Evolutionary conservation across 805 yeast species (phyloP).

Genomic region (Kodamaea lidongshanica): DNA sequence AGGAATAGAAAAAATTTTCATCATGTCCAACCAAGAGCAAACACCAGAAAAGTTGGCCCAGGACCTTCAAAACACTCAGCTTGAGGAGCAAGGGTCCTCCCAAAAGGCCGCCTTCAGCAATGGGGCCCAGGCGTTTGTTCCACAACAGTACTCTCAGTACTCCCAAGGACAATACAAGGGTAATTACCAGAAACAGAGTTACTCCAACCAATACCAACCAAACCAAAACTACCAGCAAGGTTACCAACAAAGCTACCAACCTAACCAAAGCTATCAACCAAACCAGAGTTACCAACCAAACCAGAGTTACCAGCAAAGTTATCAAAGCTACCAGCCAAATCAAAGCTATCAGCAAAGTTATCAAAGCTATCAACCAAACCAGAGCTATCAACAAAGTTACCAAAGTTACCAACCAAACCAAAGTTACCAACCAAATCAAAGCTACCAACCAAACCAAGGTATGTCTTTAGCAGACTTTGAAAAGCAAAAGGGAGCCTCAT

Average conservation of each 20-base stretch:
- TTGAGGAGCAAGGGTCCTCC: slow-evolving; percentile 19
- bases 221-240: slow-evolving; percentile 16
- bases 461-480: slow-evolving; percentile 82
- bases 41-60: slow-evolving; percentile 40
- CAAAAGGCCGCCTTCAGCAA: slow-evolving; percentile 40
- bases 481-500: slow-evolving; percentile 47
- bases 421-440: slow-evolving; percentile 1
- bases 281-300: slow-evolving; percentile 14
- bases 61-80: slow-evolving; percentile 38
- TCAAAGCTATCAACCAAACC: slow-evolving; percentile 8
- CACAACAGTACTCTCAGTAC: slow-evolving; percentile 25
- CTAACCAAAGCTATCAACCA: slow-evolving; percentile 12
- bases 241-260: slow-evolving; percentile 19
- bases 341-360: slow-evolving; percentile 14
- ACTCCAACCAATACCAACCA: slow-evolving; percentile 20
- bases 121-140: slow-evolving; percentile 45
- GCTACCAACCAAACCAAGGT: slow-evolving; percentile 27
- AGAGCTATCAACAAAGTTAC: slow-evolving; percentile 13
- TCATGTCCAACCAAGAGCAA: slow-evolving; percentile 21
- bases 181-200: slow-evolving; percentile 11
- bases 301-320: slow-evolving; percentile 15
- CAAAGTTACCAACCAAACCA: slow-evolving; percentile 8
- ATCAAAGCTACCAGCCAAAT: slow-evolving; percentile 13
- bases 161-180: slow-evolving; percentile 11
- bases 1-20: slow-evolving; percentile 2